Evolutionary conservation across 2,329 filamentous ascomycete genomes (phyloP).

Genomic region (Neopestalotiopsis sp.): DNA sequence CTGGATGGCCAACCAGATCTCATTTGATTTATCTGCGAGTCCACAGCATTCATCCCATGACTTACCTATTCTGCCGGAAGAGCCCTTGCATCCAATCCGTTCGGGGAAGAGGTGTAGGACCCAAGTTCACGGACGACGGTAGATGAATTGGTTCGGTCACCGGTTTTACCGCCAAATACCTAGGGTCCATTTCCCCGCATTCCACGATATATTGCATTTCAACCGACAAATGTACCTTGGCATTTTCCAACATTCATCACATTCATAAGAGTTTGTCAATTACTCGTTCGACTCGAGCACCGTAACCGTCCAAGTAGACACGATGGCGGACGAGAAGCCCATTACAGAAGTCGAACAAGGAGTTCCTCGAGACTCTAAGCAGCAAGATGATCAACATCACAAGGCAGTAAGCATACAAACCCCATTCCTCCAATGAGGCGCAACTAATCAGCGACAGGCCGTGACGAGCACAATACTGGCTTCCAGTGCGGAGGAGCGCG

Average conservation of each 20-base stretch:
- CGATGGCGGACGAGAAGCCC: conserved; percentile 8
- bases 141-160: background rate
- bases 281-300: too few species aligned
- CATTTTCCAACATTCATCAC: background rate
- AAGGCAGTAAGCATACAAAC: background rate
- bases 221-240: background rate
- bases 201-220: background rate
- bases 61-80: background rate
- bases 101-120: background rate
- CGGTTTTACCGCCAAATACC: background rate
- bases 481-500: conserved; percentile 33
- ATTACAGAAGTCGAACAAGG: background rate
- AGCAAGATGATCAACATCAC: background rate
- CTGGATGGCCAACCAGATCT: background rate
- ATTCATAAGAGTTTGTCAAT: background rate
- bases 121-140: background rate
- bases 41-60: background rate
- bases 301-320: background rate
- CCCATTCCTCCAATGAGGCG: background rate
- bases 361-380: background rate
- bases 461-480: background rate
- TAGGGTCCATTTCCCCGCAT: background rate
- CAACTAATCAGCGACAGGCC: background rate
- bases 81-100: background rate
- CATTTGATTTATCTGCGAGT: background rate